A percentile compares a stretch with the other conserved stretches of the same genome.
Conservation (phyloP, 2,329 filamentous ascomycete genomes). For the Fusarium torulosum region DNA sequence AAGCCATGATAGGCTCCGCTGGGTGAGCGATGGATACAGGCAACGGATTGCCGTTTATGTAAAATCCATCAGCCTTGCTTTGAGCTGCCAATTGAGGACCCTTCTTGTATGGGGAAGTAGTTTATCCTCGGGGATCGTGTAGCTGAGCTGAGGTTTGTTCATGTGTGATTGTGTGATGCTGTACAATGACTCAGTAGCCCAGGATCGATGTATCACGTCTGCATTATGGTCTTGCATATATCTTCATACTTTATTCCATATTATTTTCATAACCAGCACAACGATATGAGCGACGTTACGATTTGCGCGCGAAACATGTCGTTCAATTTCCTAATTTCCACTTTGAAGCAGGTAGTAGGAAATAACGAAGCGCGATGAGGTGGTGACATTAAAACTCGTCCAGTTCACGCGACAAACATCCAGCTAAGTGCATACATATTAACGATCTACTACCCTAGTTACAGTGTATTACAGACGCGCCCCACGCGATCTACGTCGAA, state of each 20-base stretch:
- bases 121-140: slow-evolving; percentile 19
- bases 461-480: slow-evolving; percentile 26
- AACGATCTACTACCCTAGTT: slow-evolving; percentile 19
- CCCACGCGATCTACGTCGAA: slow-evolving; percentile 38
- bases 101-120: slow-evolving; percentile 13
- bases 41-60: slow-evolving; percentile 29
- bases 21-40: slow-evolving; percentile 4
- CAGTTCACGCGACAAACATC: neutral
- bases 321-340: slow-evolving; percentile 37
- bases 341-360: slow-evolving; percentile 16
- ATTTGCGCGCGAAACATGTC: slow-evolving; percentile 34
- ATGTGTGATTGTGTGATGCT: slow-evolving; percentile 19
- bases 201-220: neutral
- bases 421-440: slow-evolving; percentile 32
- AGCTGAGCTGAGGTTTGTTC: slow-evolving; percentile 9
- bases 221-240: slow-evolving; percentile 25
- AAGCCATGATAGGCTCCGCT: slow-evolving; percentile 25
- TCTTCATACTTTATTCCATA: slow-evolving; percentile 19
- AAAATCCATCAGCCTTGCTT: slow-evolving; percentile 27
- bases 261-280: neutral
- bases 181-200: slow-evolving; percentile 24
- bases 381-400: slow-evolving; percentile 27
- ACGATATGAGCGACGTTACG: slow-evolving; percentile 10
- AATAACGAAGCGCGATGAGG: neutral
- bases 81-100: slow-evolving; percentile 15